Conservation (phyloP, 108 stramenopile genomes). For the Conticribra weissflogii region DNA sequence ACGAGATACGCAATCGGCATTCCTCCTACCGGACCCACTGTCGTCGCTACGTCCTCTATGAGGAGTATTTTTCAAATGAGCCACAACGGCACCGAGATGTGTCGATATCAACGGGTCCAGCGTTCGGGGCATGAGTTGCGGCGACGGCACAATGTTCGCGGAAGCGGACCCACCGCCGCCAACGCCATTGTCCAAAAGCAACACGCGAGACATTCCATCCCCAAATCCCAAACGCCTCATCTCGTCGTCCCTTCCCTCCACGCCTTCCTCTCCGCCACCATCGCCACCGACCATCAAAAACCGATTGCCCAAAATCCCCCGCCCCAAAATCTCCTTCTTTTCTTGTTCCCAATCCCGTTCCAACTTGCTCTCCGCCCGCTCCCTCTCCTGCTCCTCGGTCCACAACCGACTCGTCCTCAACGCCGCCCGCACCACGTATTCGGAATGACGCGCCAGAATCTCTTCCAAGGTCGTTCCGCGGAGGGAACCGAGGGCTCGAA, state of each 20-base stretch:
- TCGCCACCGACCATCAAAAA: slow-evolving; percentile 11
- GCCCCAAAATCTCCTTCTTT: slow-evolving; percentile 14
- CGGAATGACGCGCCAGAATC: slow-evolving; percentile 24
- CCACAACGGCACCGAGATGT: slow-evolving; percentile 23
- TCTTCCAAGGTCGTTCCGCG: slow-evolving; percentile 11
- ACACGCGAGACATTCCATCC: slow-evolving; percentile 9
- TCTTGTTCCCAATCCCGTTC: slow-evolving; percentile 16
- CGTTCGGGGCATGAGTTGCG: slow-evolving; percentile 24
- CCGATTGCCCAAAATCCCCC: slow-evolving; percentile 12
- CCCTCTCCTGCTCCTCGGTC: not conserved
- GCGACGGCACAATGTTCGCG: slow-evolving; percentile 21
- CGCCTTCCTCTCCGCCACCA: not conserved
- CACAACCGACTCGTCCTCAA: not conserved
- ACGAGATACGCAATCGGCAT: slow-evolving; percentile 25
- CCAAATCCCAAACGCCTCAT: not conserved
- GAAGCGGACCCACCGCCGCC: not conserved
- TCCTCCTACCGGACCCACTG: no score
- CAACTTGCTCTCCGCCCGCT: slow-evolving; percentile 13
- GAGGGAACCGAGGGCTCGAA: not conserved
- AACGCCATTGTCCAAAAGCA: slow-evolving; percentile 9
- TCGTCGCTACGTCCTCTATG: no score
- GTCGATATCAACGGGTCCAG: slow-evolving; percentile 5
- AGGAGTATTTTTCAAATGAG: slow-evolving; percentile 2
- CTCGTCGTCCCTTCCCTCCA: not conserved
- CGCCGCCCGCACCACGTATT: slow-evolving; percentile 23